These are phyloP conservation scores for Acorus gramineus DNA, from an alignment of 106 monocot genomes.

Conservation along the genomic window DNA sequence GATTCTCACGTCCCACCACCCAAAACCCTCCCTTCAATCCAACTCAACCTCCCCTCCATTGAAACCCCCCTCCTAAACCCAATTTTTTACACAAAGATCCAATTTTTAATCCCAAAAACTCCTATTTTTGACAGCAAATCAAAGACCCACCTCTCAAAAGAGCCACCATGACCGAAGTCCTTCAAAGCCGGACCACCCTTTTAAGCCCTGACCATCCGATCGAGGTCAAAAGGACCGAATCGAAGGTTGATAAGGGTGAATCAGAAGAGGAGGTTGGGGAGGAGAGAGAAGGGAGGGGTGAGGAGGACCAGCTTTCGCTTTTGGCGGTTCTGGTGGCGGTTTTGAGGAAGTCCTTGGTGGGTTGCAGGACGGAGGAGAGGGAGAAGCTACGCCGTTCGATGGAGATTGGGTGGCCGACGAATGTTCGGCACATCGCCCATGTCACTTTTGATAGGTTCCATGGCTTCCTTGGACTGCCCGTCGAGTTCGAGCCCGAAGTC, in stretches of 20 bases:
- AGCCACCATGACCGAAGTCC: too few species aligned
- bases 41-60: conserved; percentile 22
- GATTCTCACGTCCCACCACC: conserved; percentile 33
- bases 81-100: too few species aligned
- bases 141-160: too few species aligned
- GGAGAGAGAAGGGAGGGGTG: conserved; percentile 1
- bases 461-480: conserved; percentile 69
- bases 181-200: too few species aligned
- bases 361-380: conserved; percentile 41
- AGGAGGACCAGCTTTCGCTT: conserved; percentile 32
- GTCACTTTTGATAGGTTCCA: conserved; percentile 78
- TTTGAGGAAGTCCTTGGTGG: conserved; percentile 34
- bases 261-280: conserved; percentile 10
- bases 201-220: too few species aligned
- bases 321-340: conserved; percentile 33
- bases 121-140: too few species aligned
- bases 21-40: conserved; percentile 50
- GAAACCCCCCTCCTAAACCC: not conserved
- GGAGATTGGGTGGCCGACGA: conserved; percentile 86
- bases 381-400: conserved; percentile 30
- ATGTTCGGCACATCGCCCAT: conserved; percentile 77
- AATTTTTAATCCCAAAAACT: too few species aligned
- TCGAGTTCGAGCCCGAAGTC: conserved; percentile 64
- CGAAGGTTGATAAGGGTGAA: conserved; percentile 2
- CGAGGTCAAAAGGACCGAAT: too few species aligned